Conservation (phyloP, 768 basidiomycete genomes). For the Pleurotus giganteus region DNA sequence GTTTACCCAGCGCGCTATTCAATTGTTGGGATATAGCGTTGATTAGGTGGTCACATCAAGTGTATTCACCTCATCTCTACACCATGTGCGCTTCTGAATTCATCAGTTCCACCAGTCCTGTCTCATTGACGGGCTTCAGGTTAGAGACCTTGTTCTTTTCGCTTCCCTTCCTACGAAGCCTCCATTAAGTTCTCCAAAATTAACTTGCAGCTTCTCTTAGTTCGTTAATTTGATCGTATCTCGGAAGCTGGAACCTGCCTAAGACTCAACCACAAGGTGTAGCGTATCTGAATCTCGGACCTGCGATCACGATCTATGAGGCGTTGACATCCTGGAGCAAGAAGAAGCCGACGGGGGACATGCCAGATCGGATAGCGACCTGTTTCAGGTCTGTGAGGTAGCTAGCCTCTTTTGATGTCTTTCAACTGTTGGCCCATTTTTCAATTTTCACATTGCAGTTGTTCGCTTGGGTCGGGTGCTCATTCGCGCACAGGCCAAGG, state of each 20-base stretch:
- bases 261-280: neutral
- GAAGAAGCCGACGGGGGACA: neutral
- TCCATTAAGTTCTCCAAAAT: too few species aligned
- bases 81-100: neutral
- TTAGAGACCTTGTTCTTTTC: slow-evolving; percentile 6
- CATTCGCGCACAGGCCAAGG: slow-evolving; percentile 6
- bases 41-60: neutral
- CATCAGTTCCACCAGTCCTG: neutral
- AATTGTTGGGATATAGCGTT: too few species aligned
- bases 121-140: neutral
- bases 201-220: too few species aligned
- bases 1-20: too few species aligned
- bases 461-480: neutral
- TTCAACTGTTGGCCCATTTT: neutral
- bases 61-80: slow-evolving; percentile 7
- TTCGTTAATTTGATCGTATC: too few species aligned
- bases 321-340: neutral
- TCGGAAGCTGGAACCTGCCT: too few species aligned
- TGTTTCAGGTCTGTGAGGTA: slow-evolving; percentile 7
- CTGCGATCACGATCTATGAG: slow-evolving; percentile 1
- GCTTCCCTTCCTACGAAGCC: neutral
- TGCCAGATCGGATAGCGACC: slow-evolving; percentile 1
- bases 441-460: slow-evolving; percentile 4
- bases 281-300: neutral
- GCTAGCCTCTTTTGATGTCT: slow-evolving; percentile 6